These are phyloP conservation scores for Acanthamoeba sp. DNA, from an alignment of 208 protist genomes.

Conservation along the genomic window DNA sequence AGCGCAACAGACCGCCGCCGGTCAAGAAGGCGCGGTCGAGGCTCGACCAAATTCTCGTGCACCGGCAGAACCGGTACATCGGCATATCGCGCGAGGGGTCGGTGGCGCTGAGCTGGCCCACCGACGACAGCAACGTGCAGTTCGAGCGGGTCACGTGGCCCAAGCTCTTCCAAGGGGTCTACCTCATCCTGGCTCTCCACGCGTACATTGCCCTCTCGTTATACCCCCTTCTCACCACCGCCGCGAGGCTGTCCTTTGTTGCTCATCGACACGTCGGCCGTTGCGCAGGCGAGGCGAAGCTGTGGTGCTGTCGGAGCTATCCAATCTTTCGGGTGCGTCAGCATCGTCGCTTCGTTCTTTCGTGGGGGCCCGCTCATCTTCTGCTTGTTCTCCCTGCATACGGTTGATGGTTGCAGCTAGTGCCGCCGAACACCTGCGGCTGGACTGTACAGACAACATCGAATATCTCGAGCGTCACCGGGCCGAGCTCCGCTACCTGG, in stretches of 20 bases:
- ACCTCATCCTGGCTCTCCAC: conserved; percentile 39
- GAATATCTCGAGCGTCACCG: conserved; percentile 24
- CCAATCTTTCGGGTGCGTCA: background rate
- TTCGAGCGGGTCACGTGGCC: conserved; percentile 54
- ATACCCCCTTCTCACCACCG: background rate
- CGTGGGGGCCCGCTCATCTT: background rate
- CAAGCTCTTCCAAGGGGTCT: conserved; percentile 67
- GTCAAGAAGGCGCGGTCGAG: background rate
- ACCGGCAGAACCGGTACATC: conserved; percentile 53
- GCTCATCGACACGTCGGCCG: background rate
- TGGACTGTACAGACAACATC: conserved; percentile 22
- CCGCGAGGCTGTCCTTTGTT: too few species aligned
- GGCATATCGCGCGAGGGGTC: conserved; percentile 54
- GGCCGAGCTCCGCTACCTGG: background rate
- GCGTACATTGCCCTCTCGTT: background rate
- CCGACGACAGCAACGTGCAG: background rate
- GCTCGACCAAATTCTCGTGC: background rate
- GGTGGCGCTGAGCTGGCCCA: conserved; percentile 63
- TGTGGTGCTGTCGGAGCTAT: conserved; percentile 21
- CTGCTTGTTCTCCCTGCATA: too few species aligned
- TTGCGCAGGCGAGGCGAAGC: background rate
- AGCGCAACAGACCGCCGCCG: conserved; percentile 35
- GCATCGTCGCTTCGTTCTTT: too few species aligned
- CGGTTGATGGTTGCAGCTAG: background rate
- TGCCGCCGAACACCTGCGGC: background rate